A percentile compares a stretch with the other conserved stretches of the same genome.
These are phyloP conservation scores for Celoporthe dispersa DNA, from an alignment of 2,329 filamentous ascomycete species.

Conservation along the genomic window DNA sequence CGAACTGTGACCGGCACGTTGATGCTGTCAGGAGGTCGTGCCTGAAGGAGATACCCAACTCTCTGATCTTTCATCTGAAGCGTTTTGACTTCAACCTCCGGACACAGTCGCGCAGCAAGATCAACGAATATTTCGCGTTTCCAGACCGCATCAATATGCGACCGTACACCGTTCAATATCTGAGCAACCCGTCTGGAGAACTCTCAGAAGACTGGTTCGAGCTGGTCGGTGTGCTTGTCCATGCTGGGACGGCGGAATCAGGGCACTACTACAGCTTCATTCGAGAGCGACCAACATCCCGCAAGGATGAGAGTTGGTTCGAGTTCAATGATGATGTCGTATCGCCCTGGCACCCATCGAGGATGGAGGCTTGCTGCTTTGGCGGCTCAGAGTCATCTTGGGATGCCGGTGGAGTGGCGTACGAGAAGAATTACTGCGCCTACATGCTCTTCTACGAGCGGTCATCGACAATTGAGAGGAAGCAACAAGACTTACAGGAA, in stretches of 20 bases:
- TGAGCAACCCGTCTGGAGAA: slow-evolving; percentile 65
- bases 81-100: slow-evolving; percentile 81
- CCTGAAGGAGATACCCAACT: slow-evolving; percentile 88
- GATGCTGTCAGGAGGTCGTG: slow-evolving; percentile 93
- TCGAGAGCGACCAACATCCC: slow-evolving; percentile 70
- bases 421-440: slow-evolving; percentile 79
- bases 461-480: slow-evolving; percentile 63
- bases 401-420: slow-evolving; percentile 50
- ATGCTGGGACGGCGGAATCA: slow-evolving; percentile 89
- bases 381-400: slow-evolving; percentile 66
- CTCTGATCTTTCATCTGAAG: slow-evolving; percentile 94
- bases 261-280: slow-evolving; percentile 98
- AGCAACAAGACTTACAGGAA: slow-evolving; percentile 52
- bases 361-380: slow-evolving; percentile 79
- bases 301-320: slow-evolving; percentile 67
- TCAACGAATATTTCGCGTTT: slow-evolving; percentile 94
- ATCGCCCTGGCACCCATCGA: slow-evolving; percentile 71
- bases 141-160: slow-evolving; percentile 83
- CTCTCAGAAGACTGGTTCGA: slow-evolving; percentile 79
- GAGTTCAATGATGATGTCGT: slow-evolving; percentile 95
- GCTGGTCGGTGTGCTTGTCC: slow-evolving; percentile 91
- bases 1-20: slow-evolving; percentile 84
- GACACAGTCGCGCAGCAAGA: slow-evolving; percentile 82
- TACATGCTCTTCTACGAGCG: slow-evolving; percentile 99
- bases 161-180: slow-evolving; percentile 84